Evolutionary conservation across 495 filamentous ascomycete genomes (phyloP).

Genomic region (Pyrenula massariospora): DNA sequence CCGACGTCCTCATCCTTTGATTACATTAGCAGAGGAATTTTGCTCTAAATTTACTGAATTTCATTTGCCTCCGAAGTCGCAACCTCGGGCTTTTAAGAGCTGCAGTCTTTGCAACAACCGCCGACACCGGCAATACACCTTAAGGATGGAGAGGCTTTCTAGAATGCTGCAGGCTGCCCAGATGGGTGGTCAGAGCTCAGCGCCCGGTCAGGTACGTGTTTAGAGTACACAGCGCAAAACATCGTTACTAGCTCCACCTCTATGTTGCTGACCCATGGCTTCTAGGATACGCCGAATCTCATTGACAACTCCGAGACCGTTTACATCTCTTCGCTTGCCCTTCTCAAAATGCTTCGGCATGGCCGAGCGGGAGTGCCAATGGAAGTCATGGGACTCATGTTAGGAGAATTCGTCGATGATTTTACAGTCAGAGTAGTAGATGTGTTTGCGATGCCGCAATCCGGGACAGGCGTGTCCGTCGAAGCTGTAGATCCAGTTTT

Average conservation of each 20-base stretch:
- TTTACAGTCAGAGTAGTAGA: slow-evolving; percentile 96
- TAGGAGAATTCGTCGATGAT: slow-evolving; percentile 97
- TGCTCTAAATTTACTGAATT: no score
- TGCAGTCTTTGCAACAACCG: no score
- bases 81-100: no score
- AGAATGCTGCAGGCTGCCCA: slow-evolving; percentile 70
- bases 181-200: background rate
- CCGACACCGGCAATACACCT: no score
- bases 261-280: slow-evolving; percentile 1
- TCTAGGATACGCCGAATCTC: slow-evolving; percentile 70
- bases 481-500: slow-evolving; percentile 97
- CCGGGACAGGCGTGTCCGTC: slow-evolving; percentile 94
- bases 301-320: slow-evolving; percentile 99
- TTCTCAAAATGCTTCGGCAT: slow-evolving; percentile 97
- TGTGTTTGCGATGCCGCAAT: slow-evolving; percentile 99
- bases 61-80: background rate
- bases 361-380: slow-evolving; percentile 96
- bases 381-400: slow-evolving; percentile 99
- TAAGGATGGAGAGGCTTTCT: slow-evolving; percentile 72
- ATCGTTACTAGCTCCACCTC: slow-evolving; percentile 1
- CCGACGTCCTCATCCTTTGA: no score
- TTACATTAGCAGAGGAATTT: no score
- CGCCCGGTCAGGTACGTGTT: slow-evolving; percentile 9
- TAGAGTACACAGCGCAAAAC: background rate
- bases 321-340: slow-evolving; percentile 93